Conservation (phyloP, 345 rosid species). For the Populus euphratica region DNA sequence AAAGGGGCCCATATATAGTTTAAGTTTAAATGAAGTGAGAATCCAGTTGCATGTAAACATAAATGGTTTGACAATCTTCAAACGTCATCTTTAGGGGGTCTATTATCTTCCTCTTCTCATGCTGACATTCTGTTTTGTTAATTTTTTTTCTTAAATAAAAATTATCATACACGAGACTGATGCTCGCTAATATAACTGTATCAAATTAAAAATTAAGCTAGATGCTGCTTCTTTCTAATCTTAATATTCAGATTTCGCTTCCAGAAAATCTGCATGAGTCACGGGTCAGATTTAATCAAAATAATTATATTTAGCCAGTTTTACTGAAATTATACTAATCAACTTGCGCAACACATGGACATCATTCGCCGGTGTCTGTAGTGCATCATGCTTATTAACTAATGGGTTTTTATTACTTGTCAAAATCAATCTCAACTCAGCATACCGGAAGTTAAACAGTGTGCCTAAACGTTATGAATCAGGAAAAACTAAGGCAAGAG, state of each 20-base stretch:
- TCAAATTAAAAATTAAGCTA: neutral
- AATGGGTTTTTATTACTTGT: neutral
- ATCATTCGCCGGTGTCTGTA: neutral
- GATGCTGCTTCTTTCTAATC: neutral
- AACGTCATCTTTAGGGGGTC: conserved; percentile 23
- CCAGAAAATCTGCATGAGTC: conserved; percentile 16
- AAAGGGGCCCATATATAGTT: neutral
- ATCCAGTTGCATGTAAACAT: neutral
- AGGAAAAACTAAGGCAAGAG: too few relatives aligned
- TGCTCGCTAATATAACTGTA: neutral
- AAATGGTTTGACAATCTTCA: conserved; percentile 14
- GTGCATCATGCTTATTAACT: neutral
- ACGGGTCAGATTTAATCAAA: neutral
- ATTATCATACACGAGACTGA: neutral
- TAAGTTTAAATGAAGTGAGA: neutral
- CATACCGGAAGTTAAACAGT: too few relatives aligned
- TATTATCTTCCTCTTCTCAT: conserved; percentile 1
- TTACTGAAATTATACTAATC: neutral
- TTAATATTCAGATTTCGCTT: neutral
- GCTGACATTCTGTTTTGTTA: conserved; percentile 16
- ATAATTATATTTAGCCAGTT: neutral
- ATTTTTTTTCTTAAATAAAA: neutral
- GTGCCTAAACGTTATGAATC: too few relatives aligned
- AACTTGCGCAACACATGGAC: neutral
- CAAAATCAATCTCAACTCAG: neutral